These are phyloP conservation scores for Cladophialophora chaetospira DNA, from an alignment of 2,329 filamentous ascomycete genomes.

Conservation along the genomic window DNA sequence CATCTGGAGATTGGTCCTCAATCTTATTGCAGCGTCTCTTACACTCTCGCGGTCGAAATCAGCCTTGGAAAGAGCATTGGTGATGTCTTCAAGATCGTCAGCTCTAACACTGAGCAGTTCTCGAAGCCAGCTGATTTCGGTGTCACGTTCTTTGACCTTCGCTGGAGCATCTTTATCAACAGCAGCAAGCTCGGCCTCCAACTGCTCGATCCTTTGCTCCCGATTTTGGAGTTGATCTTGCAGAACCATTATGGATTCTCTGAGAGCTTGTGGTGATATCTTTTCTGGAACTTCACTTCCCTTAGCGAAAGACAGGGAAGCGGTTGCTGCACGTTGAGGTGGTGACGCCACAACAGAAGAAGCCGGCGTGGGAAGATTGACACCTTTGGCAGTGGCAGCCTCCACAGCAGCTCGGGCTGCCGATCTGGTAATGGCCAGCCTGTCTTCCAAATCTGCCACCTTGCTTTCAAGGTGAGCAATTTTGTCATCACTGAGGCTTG, in stretches of 20 bases:
- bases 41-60: slow-evolving; percentile 76
- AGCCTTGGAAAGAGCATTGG: slow-evolving; percentile 73
- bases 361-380: slow-evolving; percentile 34
- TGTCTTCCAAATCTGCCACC: slow-evolving; percentile 81
- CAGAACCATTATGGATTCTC: slow-evolving; percentile 92
- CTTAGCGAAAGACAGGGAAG: slow-evolving; percentile 49
- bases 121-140: slow-evolving; percentile 91
- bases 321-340: slow-evolving; percentile 47
- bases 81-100: slow-evolving; percentile 90
- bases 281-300: slow-evolving; percentile 68
- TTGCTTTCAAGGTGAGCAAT: slow-evolving; percentile 83
- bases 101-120: slow-evolving; percentile 89
- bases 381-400: slow-evolving; percentile 63
- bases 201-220: slow-evolving; percentile 82
- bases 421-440: slow-evolving; percentile 84
- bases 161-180: slow-evolving; percentile 74
- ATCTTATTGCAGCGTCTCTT: slow-evolving; percentile 86
- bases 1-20: slow-evolving; percentile 95
- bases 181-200: slow-evolving; percentile 70
- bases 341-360: slow-evolving; percentile 40
- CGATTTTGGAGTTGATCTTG: slow-evolving; percentile 96
- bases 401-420: slow-evolving; percentile 80
- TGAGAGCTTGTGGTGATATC: slow-evolving; percentile 89
- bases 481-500: slow-evolving; percentile 81
- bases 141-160: slow-evolving; percentile 88